These are phyloP conservation scores for Spongiforma sp. DNA, from an alignment of 1,284 basidiomycete species.

Conservation along the genomic window DNA sequence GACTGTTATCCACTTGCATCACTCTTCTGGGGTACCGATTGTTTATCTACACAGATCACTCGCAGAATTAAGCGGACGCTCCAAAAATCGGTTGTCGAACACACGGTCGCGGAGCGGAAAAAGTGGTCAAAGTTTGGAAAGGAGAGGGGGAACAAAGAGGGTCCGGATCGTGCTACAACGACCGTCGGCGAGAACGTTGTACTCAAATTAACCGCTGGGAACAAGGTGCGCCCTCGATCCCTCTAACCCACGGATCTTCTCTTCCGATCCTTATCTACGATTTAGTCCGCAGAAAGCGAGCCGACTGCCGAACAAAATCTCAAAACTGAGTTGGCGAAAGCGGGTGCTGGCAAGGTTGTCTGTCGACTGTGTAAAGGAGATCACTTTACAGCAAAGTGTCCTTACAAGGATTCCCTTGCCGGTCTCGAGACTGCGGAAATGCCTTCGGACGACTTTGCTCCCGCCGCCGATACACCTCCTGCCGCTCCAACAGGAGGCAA, in stretches of 20 bases:
- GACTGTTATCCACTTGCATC: conserved; percentile 2
- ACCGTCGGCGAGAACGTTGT: conserved; percentile 93
- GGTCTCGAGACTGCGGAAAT: conserved; percentile 71
- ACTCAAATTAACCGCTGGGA: conserved; percentile 86
- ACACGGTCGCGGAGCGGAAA: conserved; percentile 92
- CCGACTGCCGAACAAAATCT: conserved; percentile 72
- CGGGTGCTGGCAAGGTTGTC: conserved; percentile 86
- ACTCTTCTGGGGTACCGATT: conserved; percentile 5
- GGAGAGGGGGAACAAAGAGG: conserved; percentile 88
- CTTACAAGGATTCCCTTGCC: conserved; percentile 93
- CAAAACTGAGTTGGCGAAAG: conserved; percentile 71
- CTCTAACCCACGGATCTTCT: neutral
- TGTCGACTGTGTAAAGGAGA: conserved; percentile 97
- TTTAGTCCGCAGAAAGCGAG: conserved; percentile 65
- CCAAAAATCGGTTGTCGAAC: conserved; percentile 93
- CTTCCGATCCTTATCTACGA: neutral
- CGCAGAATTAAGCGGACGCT: conserved; percentile 88
- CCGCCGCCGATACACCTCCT: conserved; percentile 45
- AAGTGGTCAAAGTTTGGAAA: conserved; percentile 95
- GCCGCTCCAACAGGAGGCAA: conserved; percentile 66
- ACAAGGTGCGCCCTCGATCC: conserved; percentile 62
- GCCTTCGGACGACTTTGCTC: conserved; percentile 58
- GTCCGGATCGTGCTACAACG: conserved; percentile 94
- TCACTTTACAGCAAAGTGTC: conserved; percentile 99
- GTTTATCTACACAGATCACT: conserved; percentile 65